A percentile compares a stretch with the other conserved stretches of the same genome.
Conservation (phyloP, 1,139 yeast genomes). For the Tardiomyces depauwii region DNA sequence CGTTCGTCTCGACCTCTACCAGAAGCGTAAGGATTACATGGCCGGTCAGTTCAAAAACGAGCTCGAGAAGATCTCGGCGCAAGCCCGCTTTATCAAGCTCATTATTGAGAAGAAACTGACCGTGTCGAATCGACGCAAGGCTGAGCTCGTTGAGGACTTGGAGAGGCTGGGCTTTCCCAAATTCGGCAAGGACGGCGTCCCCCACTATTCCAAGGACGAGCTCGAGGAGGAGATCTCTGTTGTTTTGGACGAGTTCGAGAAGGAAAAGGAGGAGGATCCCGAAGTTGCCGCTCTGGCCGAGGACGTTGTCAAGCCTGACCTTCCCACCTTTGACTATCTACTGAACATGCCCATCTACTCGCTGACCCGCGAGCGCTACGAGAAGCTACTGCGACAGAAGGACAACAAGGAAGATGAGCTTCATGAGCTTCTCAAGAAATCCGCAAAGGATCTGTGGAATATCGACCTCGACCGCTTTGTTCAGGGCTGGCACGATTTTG, state of each 20-base stretch:
- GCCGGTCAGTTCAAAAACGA: constrained; percentile 61
- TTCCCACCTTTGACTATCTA: constrained; percentile 30
- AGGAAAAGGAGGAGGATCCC: constrained; percentile 26
- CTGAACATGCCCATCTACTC: constrained; percentile 90
- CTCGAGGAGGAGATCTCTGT: constrained; percentile 27
- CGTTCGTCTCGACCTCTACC: constrained; percentile 82
- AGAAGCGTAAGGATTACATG: constrained; percentile 77
- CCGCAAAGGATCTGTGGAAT: constrained; percentile 86
- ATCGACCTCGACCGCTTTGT: constrained; percentile 68
- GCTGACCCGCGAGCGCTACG: constrained; percentile 80
- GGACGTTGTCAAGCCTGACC: constrained; percentile 26
- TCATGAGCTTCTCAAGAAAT: constrained; percentile 48
- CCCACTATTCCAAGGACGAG: constrained; percentile 31
- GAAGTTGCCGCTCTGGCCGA: constrained; percentile 28
- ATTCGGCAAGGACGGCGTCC: constrained; percentile 58
- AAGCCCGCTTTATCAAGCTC: constrained; percentile 85
- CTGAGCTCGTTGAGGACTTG: constrained; percentile 52
- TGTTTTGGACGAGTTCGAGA: constrained; percentile 8
- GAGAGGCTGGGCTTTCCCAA: constrained; percentile 59
- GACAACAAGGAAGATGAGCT: constrained; percentile 66
- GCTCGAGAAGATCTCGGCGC: constrained; percentile 62
- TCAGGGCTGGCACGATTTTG: constrained; percentile 53
- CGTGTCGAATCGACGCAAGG: constrained; percentile 67
- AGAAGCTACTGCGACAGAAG: constrained; percentile 59
- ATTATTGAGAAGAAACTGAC: constrained; percentile 65